Percentiles rank a stretch among this genome's conserved stretches.
Conservation (phyloP, 129 eudicot genomes). For the Ambrosia trifida region DNA sequence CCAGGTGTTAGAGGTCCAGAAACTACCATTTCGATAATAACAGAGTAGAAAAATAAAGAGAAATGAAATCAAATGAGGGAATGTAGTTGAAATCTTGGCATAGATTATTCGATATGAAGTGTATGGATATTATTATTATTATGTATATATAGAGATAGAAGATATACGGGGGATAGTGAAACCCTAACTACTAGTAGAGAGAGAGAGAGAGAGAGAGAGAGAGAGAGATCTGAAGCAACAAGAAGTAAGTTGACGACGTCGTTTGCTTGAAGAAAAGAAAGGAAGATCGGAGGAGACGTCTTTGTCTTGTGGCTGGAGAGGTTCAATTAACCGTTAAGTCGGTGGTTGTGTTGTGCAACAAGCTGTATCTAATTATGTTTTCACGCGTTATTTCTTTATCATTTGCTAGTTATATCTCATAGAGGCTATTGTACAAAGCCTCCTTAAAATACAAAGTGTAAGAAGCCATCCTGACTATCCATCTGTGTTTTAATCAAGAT, state of each 20-base stretch:
- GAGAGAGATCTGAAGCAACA: conserved; percentile 76
- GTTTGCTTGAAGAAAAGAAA: conserved; percentile 48
- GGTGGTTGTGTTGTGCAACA: conserved; percentile 17
- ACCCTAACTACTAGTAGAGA: conserved; percentile 33
- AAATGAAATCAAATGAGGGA: conserved; percentile 33
- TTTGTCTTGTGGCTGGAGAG: conserved; percentile 10
- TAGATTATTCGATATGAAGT: conserved; percentile 5
- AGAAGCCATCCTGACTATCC: no score
- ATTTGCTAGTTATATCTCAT: no score
- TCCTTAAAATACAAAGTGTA: no score
- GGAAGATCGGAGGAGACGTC: conserved; percentile 51
- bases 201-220: conserved; percentile 12
- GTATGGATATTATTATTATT: neutral
- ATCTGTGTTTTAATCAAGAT: no score
- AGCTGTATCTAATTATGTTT: neutral
- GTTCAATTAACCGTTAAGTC: conserved; percentile 24
- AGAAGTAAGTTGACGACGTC: conserved; percentile 41
- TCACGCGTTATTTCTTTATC: no score
- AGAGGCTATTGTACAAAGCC: no score
- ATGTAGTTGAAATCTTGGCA: conserved; percentile 17
- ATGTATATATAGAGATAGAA: conserved; percentile 13
- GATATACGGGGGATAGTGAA: conserved; percentile 27
- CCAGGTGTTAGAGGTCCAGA: conserved; percentile 80
- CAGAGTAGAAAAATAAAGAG: conserved; percentile 10
- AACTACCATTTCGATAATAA: conserved; percentile 48